Evolutionary conservation across 345 rosid genomes (phyloP).

Genomic region (Euphorbia peplus): DNA sequence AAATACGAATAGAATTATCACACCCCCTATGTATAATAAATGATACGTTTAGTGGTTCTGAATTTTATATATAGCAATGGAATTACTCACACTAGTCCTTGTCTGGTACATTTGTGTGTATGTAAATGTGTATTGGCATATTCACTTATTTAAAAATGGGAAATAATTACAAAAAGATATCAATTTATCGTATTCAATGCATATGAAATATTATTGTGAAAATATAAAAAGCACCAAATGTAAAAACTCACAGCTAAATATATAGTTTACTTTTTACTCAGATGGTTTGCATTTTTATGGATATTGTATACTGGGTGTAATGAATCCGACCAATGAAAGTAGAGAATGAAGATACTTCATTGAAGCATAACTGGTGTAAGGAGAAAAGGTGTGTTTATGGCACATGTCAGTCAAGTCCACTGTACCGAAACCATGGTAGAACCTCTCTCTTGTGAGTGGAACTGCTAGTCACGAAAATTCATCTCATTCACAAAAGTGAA

Average conservation of each 20-base stretch:
- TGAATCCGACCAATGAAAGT: no score
- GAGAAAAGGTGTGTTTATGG: no score
- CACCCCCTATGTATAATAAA: neutral
- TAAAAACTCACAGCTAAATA: slow-evolving; percentile 10
- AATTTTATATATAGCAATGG: neutral
- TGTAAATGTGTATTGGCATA: neutral
- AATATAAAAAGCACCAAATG: slow-evolving; percentile 6
- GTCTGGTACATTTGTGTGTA: neutral
- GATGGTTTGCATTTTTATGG: no score
- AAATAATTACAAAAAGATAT: neutral
- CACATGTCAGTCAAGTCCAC: no score
- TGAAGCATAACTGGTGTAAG: no score
- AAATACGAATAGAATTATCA: neutral
- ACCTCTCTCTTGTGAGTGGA: no score
- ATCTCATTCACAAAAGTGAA: no score
- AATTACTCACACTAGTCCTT: neutral
- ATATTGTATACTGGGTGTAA: no score
- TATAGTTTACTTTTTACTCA: no score
- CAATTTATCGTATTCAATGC: neutral
- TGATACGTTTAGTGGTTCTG: neutral
- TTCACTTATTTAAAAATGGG: slow-evolving; percentile 6
- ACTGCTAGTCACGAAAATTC: no score
- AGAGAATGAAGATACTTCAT: no score
- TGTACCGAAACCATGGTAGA: no score
- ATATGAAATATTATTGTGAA: neutral